These are phyloP conservation scores for Cryptosporidium meleagridis DNA, from an alignment of 169 alveolate species.

Conservation along the genomic window DNA sequence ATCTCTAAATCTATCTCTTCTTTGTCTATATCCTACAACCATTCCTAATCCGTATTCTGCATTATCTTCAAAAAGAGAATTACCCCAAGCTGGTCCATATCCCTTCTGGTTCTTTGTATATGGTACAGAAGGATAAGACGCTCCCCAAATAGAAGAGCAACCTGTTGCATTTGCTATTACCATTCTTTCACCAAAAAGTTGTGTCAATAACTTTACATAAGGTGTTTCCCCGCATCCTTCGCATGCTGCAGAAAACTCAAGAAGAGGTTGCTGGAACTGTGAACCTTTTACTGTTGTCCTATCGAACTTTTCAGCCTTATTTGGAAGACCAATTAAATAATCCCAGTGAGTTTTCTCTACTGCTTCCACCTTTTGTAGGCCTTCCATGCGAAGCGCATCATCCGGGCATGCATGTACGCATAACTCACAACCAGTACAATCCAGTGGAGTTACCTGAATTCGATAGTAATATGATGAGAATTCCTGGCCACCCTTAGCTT, in stretches of 20 bases:
- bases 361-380: conserved; percentile 60
- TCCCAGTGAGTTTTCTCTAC: conserved; percentile 78
- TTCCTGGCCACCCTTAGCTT: conserved; percentile 78
- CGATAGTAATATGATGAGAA: conserved; percentile 78
- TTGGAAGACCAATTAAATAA: conserved; percentile 76
- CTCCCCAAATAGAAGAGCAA: conserved; percentile 83
- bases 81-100: conserved; percentile 84
- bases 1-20: conserved; percentile 46
- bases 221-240: conserved; percentile 86
- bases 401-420: conserved; percentile 82
- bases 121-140: conserved; percentile 80
- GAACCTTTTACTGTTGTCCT: conserved; percentile 80
- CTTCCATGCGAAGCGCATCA: conserved; percentile 78
- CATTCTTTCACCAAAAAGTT: conserved; percentile 80
- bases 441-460: conserved; percentile 81
- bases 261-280: conserved; percentile 79
- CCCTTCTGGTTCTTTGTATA: conserved; percentile 77
- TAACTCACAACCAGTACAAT: conserved; percentile 83
- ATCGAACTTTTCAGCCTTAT: conserved; percentile 76
- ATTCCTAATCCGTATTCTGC: conserved; percentile 83
- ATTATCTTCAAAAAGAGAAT: conserved; percentile 82
- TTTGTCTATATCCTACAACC: conserved; percentile 72
- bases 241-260: conserved; percentile 84
- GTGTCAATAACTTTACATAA: conserved; percentile 81
- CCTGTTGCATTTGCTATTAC: conserved; percentile 83